Evolutionary conservation across 2,329 filamentous ascomycete genomes (phyloP), one percentile per base, ranked within the genome.

Genomic region (Drechslerella coelobrocha): DNA sequence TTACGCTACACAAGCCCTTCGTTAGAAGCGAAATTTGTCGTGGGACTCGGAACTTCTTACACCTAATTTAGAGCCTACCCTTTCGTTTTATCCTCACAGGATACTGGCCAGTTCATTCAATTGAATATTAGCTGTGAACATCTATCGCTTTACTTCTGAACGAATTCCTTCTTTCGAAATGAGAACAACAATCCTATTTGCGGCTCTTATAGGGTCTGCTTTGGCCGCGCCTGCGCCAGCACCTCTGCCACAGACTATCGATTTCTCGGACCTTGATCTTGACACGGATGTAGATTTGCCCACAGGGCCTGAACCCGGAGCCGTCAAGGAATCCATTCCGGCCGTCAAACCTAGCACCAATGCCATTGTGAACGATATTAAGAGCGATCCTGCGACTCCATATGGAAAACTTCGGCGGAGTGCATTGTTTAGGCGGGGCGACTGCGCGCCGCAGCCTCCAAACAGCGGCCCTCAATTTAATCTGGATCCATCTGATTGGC

Each of bases 391-490:
- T 19, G 59, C 66, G 3, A 69, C 23, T 6, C 48, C 37, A 54
- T n/a, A n/a, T n/a, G 34, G 59, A 57, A 57, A 34, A 7, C 39
- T 34, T 17, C 14, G 19, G 5, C 57, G 66, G 23, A 57, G 66
- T 5, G 26, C 24, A 9, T 5, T 57, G 24, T 27, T 53, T 14
- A 69, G 62, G 39, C 66, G 66, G 6, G 66, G 59, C n/a, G 66
- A 59, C 17, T 71, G 66, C 21, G 45, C 52, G 17, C 52, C 54
- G 48, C 66, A 71, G 21, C 45, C 34, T 6, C 31, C 50, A 17
- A 71, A 62, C 17, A 48, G 37, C 17, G 59, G 66, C 0, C 66
- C 66, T 6, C 59, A 71, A 27, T 71, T 63, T 34, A n/a, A 54
- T 21, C 24, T 52, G n/a, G 59, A 41, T 2, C 59, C 66, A 2